phyloP scores from a whole-genome alignment of 495 filamentous ascomycete genomes.

The Daldinia decipiens region DNA sequence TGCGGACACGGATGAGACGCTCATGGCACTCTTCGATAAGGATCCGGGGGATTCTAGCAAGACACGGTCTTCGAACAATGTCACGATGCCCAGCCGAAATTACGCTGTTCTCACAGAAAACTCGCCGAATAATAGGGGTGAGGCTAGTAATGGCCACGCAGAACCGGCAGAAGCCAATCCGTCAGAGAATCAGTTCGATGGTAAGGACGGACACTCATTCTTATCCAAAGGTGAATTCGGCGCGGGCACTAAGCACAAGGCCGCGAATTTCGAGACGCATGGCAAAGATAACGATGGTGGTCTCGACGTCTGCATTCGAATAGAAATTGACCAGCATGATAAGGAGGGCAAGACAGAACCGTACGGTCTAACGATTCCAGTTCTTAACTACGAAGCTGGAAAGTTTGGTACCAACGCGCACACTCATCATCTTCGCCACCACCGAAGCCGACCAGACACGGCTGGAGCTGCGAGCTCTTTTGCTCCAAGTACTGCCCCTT shows the following conservation, averaged over 20 bases:
- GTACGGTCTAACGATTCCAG: slow-evolving; percentile 73
- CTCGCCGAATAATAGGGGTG: slow-evolving; percentile 54
- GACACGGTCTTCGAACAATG: slow-evolving; percentile 74
- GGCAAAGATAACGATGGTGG: slow-evolving; percentile 67
- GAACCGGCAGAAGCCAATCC: slow-evolving; percentile 13
- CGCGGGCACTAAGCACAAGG: slow-evolving; percentile 72
- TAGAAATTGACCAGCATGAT: slow-evolving; percentile 77
- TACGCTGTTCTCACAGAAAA: slow-evolving; percentile 85
- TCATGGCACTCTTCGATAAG: slow-evolving; percentile 85
- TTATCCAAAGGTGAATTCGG: slow-evolving; percentile 70
- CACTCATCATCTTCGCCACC: slow-evolving; percentile 40
- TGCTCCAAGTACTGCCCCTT: slow-evolving; percentile 39
- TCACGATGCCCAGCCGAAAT: slow-evolving; percentile 92
- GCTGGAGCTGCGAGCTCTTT: slow-evolving; percentile 32
- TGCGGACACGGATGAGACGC: slow-evolving; percentile 83
- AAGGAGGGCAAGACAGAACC: slow-evolving; percentile 68
- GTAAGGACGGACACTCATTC: slow-evolving; percentile 71
- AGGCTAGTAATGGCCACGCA: slow-evolving; percentile 26
- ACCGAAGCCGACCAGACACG: slow-evolving; percentile 46
- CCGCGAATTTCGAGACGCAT: slow-evolving; percentile 63
- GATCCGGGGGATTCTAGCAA: slow-evolving; percentile 78
- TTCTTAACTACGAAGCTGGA: slow-evolving; percentile 52
- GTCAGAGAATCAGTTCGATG: slow-evolving; percentile 36
- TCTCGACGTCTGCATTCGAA: slow-evolving; percentile 72
- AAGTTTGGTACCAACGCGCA: slow-evolving; percentile 45